These are phyloP conservation scores for Dendryphion nanum DNA, from an alignment of 2,329 filamentous ascomycete species.

Conservation along the genomic window DNA sequence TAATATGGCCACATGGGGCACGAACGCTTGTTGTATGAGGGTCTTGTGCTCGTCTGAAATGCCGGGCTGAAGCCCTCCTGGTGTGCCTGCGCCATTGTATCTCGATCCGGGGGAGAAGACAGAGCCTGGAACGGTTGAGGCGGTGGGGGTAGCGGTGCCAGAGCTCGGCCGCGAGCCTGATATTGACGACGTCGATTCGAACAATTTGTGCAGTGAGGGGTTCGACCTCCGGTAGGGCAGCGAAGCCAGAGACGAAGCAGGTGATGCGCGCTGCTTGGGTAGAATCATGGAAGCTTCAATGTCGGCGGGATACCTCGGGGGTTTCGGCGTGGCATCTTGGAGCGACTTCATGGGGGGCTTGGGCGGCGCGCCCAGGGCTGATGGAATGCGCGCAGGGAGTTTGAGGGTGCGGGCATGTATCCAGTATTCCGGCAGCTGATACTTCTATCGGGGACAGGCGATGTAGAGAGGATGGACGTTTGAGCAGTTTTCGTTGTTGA, in stretches of 20 bases:
- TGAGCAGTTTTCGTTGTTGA: too few species aligned
- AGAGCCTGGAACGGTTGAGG: conserved; percentile 35
- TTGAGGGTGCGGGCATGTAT: conserved; percentile 36
- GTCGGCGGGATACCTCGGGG: conserved; percentile 53
- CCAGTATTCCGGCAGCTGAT: too few species aligned
- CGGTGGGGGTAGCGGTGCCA: conserved; percentile 44
- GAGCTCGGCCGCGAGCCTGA: conserved; percentile 43
- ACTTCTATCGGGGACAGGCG: too few species aligned
- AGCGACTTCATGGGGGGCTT: conserved; percentile 41
- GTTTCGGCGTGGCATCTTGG: conserved; percentile 39
- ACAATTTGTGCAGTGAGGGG: conserved; percentile 52
- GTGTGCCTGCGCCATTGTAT: conserved; percentile 37
- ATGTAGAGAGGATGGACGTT: too few species aligned
- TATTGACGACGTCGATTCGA: conserved; percentile 50
- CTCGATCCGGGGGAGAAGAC: conserved; percentile 45
- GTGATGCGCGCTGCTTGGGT: conserved; percentile 60
- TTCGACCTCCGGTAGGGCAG: conserved; percentile 56
- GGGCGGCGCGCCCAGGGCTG: conserved; percentile 36
- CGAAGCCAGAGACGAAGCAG: conserved; percentile 58
- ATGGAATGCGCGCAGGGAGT: conserved; percentile 25
- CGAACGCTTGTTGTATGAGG: conserved; percentile 79
- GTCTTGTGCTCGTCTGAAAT: conserved; percentile 56
- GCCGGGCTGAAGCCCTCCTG: conserved; percentile 40
- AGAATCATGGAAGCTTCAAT: conserved; percentile 60
- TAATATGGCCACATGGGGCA: conserved; percentile 83